These are phyloP conservation scores for Fusarium sp. DNA, from an alignment of 2,329 filamentous ascomycete species.

Conservation along the genomic window DNA sequence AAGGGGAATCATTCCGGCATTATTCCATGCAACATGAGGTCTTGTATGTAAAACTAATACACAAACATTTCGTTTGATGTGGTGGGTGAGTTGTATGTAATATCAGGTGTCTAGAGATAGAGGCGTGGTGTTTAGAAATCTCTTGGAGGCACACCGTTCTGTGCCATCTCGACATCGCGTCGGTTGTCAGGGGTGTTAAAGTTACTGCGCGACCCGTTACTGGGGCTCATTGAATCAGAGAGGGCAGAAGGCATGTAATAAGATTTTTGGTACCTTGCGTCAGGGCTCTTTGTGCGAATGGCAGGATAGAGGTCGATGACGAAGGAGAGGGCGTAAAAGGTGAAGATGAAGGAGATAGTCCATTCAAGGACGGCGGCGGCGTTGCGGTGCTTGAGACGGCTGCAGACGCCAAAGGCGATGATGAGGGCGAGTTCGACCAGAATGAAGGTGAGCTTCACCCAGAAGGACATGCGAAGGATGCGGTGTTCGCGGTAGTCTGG, in stretches of 20 bases:
- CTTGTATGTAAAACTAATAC: background rate
- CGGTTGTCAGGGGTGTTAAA: conserved; percentile 2
- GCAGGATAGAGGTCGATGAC: conserved; percentile 89
- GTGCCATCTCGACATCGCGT: conserved; percentile 40
- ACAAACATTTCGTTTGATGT: background rate
- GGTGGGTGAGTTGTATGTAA: background rate
- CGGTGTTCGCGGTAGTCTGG: conserved; percentile 80
- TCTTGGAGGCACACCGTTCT: conserved; percentile 23
- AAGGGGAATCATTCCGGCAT: conserved; percentile 39
- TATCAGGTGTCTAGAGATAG: background rate
- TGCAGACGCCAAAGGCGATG: conserved; percentile 77
- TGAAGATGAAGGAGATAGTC: conserved; percentile 86
- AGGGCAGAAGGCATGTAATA: conserved; percentile 29
- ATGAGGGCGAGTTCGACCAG: conserved; percentile 82
- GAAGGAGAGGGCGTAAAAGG: conserved; percentile 90
- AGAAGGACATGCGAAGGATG: conserved; percentile 84
- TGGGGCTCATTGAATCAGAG: conserved; percentile 34
- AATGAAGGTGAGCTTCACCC: conserved; percentile 89
- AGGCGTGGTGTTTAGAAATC: conserved; percentile 22
- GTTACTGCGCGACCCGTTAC: conserved; percentile 32
- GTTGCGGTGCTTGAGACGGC: conserved; percentile 68
- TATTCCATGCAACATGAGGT: conserved; percentile 23
- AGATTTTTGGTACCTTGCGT: conserved; percentile 52
- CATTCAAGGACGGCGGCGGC: conserved; percentile 84
- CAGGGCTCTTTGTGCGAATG: conserved; percentile 67